Conservation (phyloP, 805 yeast species). For the Middelhovenomyces tepae region DNA sequence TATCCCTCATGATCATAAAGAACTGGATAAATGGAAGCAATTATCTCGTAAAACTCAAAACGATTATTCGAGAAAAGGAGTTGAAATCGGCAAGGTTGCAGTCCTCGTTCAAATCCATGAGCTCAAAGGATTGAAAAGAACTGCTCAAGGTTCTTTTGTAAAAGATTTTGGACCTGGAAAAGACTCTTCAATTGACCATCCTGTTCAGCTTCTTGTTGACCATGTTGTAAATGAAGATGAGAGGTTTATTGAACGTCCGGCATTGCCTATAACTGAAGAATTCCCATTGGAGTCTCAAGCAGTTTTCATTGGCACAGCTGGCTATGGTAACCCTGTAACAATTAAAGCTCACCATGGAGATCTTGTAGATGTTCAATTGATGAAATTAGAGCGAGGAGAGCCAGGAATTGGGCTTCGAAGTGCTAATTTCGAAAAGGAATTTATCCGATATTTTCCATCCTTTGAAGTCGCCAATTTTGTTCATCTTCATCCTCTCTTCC, state of each 20-base stretch:
- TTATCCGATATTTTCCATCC: slow-evolving; percentile 55
- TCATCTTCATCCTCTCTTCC: slow-evolving; percentile 50
- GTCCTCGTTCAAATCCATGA: slow-evolving; percentile 63
- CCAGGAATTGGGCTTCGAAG: slow-evolving; percentile 58
- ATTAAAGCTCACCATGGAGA: slow-evolving; percentile 31
- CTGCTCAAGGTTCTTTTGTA: slow-evolving; percentile 60
- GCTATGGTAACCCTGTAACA: slow-evolving; percentile 69
- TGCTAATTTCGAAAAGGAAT: slow-evolving; percentile 46
- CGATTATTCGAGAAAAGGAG: slow-evolving; percentile 48
- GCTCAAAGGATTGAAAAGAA: slow-evolving; percentile 70
- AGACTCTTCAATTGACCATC: slow-evolving; percentile 43
- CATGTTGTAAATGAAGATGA: slow-evolving; percentile 63
- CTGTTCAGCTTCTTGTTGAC: slow-evolving; percentile 76
- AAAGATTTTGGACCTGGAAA: slow-evolving; percentile 51
- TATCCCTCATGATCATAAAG: slow-evolving; percentile 39
- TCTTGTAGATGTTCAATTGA: slow-evolving; percentile 23
- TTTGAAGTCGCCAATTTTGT: slow-evolving; percentile 53
- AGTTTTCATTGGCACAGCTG: slow-evolving; percentile 75
- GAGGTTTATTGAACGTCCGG: slow-evolving; percentile 62
- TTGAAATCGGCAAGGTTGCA: slow-evolving; percentile 42
- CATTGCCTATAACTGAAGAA: slow-evolving; percentile 72
- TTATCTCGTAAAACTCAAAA: slow-evolving; percentile 33
- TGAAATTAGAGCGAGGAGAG: slow-evolving; percentile 32
- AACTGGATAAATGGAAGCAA: slow-evolving; percentile 37
- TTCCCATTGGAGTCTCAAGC: slow-evolving; percentile 67